A percentile compares a stretch with the other conserved stretches of the same genome.
These are phyloP conservation scores for Bryoglossum gracile DNA, from an alignment of 495 filamentous ascomycete species.

Conservation along the genomic window DNA sequence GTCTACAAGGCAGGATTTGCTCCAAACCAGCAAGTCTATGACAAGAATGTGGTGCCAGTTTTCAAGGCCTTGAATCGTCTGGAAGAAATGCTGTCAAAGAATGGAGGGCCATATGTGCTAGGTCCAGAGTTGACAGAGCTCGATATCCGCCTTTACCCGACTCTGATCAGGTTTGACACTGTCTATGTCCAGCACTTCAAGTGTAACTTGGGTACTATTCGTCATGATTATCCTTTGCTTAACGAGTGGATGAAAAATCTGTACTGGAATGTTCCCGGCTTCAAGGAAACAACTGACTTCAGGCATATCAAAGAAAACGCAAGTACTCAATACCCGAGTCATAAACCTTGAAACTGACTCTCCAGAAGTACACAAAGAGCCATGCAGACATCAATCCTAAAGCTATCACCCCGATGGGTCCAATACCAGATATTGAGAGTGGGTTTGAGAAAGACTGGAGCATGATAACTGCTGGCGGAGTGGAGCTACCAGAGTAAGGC, in stretches of 20 bases:
- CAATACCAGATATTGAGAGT: conserved; percentile 51
- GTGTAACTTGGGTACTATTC: conserved; percentile 77
- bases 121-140: conserved; percentile 67
- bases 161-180: conserved; percentile 76
- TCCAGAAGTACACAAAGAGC: conserved; percentile 38
- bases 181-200: conserved; percentile 95
- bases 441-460: conserved; percentile 16
- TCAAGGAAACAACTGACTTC: conserved; percentile 64
- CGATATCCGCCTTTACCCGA: conserved; percentile 71
- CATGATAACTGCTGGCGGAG: conserved; percentile 10
- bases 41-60: conserved; percentile 56
- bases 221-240: conserved; percentile 63
- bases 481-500: conserved; percentile 13
- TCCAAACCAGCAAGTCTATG: conserved; percentile 66
- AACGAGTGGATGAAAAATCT: conserved; percentile 62
- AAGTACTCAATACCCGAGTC: conserved; percentile 7
- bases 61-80: conserved; percentile 67
- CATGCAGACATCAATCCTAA: conserved; percentile 42
- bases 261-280: conserved; percentile 58
- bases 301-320: conserved; percentile 52
- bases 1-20: conserved; percentile 57
- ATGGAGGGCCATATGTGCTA: conserved; percentile 56
- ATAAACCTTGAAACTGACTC: not conserved
- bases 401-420: conserved; percentile 58
- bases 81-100: conserved; percentile 54